These are phyloP conservation scores for Bodo saltans DNA, from an alignment of 78 protist species.

Conservation along the genomic window DNA sequence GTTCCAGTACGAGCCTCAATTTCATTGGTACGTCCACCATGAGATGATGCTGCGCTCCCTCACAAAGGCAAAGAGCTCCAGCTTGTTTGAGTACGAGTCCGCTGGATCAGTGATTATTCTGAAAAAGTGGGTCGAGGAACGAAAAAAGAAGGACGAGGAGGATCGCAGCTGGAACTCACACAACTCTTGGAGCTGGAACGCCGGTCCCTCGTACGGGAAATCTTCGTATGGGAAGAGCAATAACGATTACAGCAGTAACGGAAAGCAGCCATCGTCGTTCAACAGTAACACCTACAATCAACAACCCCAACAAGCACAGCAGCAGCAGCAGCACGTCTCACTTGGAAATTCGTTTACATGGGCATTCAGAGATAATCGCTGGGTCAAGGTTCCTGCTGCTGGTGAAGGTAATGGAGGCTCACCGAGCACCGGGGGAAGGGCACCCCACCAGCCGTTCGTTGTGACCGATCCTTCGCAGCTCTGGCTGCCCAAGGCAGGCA, in stretches of 20 bases:
- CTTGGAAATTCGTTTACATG: too few species aligned
- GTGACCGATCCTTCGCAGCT: too few species aligned
- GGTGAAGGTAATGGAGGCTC: too few species aligned
- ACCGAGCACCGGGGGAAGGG: too few species aligned
- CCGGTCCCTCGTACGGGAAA: neutral
- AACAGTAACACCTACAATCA: neutral
- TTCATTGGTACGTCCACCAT: conserved; percentile 1
- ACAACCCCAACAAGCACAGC: too few species aligned
- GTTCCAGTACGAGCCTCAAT: conserved; percentile 16
- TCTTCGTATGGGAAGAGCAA: neutral
- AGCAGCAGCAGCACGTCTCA: too few species aligned
- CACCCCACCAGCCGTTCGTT: too few species aligned
- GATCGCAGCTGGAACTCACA: neutral
- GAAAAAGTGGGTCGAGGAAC: neutral
- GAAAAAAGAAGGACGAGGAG: neutral
- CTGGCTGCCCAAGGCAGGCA: too few species aligned
- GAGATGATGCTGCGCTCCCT: neutral
- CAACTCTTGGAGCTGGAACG: neutral
- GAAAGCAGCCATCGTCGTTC: neutral
- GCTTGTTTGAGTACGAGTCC: conserved; percentile 2
- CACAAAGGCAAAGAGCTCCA: neutral
- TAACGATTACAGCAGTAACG: neutral
- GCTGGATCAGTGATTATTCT: neutral
- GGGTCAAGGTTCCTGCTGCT: too few species aligned
- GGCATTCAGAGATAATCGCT: too few species aligned